A percentile compares a stretch with the other conserved stretches of the same genome.
Evolutionary conservation across 169 alveolate genomes (phyloP).

Genomic region (Plasmodium blacklocki): DNA sequence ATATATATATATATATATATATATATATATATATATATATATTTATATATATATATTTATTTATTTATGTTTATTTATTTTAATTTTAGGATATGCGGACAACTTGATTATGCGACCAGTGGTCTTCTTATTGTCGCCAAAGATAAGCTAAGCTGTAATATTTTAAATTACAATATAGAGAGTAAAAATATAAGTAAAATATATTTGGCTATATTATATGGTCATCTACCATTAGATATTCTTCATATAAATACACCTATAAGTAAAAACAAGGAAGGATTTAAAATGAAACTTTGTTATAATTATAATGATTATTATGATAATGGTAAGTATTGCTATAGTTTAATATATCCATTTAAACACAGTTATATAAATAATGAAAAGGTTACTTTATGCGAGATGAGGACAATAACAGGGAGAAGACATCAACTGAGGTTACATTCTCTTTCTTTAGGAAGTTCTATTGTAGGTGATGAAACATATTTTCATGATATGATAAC

Average conservation of each 20-base stretch:
- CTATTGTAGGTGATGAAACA: conserved; percentile 75
- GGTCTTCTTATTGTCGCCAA: conserved; percentile 75
- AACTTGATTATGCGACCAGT: conserved; percentile 76
- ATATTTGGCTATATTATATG: conserved; percentile 71
- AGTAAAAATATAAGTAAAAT: conserved; percentile 67
- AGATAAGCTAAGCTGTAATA: conserved; percentile 51
- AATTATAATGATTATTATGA: conserved; percentile 70
- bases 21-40: no score
- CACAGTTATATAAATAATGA: conserved; percentile 65
- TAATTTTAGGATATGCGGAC: conserved; percentile 71
- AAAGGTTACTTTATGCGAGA: conserved; percentile 70
- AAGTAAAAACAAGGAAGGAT: conserved; percentile 59
- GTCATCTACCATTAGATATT: conserved; percentile 64
- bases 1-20: not conserved
- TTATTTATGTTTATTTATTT: conserved; percentile 4
- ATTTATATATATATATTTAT: not conserved
- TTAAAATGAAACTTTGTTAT: conserved; percentile 75
- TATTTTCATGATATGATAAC: conserved; percentile 72
- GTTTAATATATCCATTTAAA: conserved; percentile 62
- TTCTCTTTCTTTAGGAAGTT: conserved; percentile 57
- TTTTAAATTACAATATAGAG: conserved; percentile 63
- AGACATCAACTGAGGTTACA: conserved; percentile 75
- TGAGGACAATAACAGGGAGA: conserved; percentile 73
- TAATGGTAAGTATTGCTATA: conserved; percentile 69
- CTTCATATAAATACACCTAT: conserved; percentile 59